phyloP scores from a whole-genome alignment of 2,329 filamentous ascomycete species.

The Trichocomaceae sp. region DNA sequence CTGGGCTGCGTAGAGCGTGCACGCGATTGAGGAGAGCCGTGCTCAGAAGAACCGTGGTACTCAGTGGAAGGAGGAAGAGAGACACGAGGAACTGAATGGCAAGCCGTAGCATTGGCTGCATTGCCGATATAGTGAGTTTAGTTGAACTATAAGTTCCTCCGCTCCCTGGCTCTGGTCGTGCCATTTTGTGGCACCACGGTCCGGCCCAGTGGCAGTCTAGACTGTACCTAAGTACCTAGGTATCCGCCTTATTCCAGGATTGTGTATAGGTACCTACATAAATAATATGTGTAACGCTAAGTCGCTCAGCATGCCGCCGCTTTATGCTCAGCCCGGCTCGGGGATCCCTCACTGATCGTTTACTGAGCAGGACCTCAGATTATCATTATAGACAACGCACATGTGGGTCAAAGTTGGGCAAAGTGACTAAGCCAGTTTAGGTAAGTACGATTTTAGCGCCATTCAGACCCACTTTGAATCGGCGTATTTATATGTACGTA shows the following conservation, averaged over 20 bases:
- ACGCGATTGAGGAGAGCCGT: slow-evolving; percentile 29
- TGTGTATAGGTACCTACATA: background rate
- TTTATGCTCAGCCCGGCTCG: background rate
- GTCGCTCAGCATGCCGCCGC: no score
- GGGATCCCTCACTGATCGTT: background rate
- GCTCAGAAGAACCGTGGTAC: slow-evolving; percentile 39
- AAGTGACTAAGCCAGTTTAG: no score
- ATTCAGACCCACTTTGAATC: no score
- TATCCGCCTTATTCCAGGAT: background rate
- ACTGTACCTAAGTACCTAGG: background rate
- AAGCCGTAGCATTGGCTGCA: slow-evolving; percentile 2
- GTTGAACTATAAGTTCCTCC: background rate
- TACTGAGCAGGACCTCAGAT: no score
- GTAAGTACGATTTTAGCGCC: no score
- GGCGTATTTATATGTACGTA: no score
- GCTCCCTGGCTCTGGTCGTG: background rate
- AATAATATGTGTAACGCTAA: no score
- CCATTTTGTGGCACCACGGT: background rate
- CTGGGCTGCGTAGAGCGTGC: slow-evolving; percentile 21
- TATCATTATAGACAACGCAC: no score
- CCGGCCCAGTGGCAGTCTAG: background rate
- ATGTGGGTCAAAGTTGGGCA: no score
- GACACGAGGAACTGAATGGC: slow-evolving; percentile 7
- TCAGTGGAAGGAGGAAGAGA: slow-evolving; percentile 42
- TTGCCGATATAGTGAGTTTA: slow-evolving; percentile 11